Evolutionary conservation across 768 basidiomycete genomes (phyloP), one percentile per base, ranked within the genome.

Genomic region (Pleurotus platypus): DNA sequence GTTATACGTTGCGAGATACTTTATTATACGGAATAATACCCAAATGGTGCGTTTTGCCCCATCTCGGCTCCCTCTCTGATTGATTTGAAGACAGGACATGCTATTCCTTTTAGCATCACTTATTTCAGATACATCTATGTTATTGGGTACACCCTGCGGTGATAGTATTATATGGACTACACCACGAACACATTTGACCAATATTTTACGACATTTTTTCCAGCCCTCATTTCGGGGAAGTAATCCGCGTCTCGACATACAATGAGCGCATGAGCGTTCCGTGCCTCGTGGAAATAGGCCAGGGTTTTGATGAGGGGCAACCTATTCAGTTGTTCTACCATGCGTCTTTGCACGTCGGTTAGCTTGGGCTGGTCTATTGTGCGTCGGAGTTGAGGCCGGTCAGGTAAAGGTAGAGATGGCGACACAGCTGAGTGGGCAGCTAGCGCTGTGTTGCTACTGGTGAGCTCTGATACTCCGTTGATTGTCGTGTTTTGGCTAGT

Each of bases 221-320:
- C 90, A 35, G 71, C 67, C 37, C 75, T 69, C 62, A 90, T 86
- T 15, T 69, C 60, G 60, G 78, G 72, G 65, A 87, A 88, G 20
- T 74, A 71, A 63, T 83, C 75, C 53, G 82, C 67, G 58, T 91
- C 87, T 45, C 90, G 75, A 65, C 80, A 84, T 12, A 92, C 72
- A 59, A 93, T 86, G 57, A 81, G 73, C 5, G 78, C 88, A 70
- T 93, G 90, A 16, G 88, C 71, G 62, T 91, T 91, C 40, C 69
- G 65, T 27, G 84, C 75, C 1, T 71, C 71, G 18, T 75, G 70
- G 61, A 92, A 85, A 64, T 82, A 90, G 11, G 80, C 86, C 12
- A 81, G 68, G 60, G 87, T 79, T 70, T 92, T 92, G 71, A 83
- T 77, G 46, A 92, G 65, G 0, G 89, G 87, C 12, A 92, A 77